Evolutionary conservation across 805 yeast genomes (phyloP).

Genomic region (Tetrapisispora iriomotensis): DNA sequence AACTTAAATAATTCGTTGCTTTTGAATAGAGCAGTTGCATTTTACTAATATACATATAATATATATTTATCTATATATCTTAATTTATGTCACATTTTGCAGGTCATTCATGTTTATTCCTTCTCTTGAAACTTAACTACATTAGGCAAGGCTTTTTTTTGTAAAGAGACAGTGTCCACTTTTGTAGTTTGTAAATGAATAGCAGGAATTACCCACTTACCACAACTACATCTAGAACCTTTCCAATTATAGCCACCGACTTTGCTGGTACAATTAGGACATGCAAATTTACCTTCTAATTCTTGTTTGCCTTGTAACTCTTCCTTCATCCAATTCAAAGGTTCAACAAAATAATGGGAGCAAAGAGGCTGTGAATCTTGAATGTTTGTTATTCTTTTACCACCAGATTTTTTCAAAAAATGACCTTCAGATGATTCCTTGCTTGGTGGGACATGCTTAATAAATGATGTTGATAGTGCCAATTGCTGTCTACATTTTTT

Average conservation of each 20-base stretch:
- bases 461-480: conserved; percentile 53
- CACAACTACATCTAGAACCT: conserved; percentile 90
- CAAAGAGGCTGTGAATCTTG: conserved; percentile 53
- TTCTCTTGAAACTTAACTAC: conserved; percentile 13
- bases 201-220: conserved; percentile 92
- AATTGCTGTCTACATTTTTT: conserved; percentile 68
- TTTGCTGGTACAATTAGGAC: conserved; percentile 78
- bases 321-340: conserved; percentile 82
- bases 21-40: not conserved
- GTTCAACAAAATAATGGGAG: conserved; percentile 83
- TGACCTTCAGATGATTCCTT: conserved; percentile 54
- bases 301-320: conserved; percentile 60
- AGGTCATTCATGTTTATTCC: not conserved
- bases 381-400: conserved; percentile 48
- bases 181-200: conserved; percentile 71
- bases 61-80: conserved; percentile 1
- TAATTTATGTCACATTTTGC: not conserved
- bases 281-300: conserved; percentile 75
- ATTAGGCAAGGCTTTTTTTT: conserved; percentile 16
- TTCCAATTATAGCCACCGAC: conserved; percentile 92
- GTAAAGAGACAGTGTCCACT: conserved; percentile 51
- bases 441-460: conserved; percentile 59
- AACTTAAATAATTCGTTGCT: not conserved
- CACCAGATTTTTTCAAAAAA: conserved; percentile 55
- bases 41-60: not conserved